Percentiles rank a stretch among this genome's conserved stretches.
Conservation (phyloP, 1,284 basidiomycete species). For the Sanghuangporus baumii region DNA sequence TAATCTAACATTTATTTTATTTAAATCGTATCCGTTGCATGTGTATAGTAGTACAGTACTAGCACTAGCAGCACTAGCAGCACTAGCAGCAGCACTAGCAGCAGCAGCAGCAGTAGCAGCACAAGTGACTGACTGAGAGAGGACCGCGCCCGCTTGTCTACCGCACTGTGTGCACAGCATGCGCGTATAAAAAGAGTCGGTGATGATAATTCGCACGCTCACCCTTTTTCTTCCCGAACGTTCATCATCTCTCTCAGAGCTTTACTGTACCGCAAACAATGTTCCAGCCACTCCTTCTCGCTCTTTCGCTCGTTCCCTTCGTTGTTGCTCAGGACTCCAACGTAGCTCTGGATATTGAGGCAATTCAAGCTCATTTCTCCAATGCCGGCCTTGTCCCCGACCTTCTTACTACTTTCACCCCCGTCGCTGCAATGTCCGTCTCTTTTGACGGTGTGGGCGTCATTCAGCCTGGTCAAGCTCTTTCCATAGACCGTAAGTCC, state of each 20-base stretch:
- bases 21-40: no score
- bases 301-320: constrained; percentile 34
- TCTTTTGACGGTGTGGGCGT: constrained; percentile 45
- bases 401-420: constrained; percentile 50
- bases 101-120: no score
- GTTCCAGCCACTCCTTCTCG: constrained; percentile 25
- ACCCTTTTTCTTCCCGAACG: constrained; percentile 13
- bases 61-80: no score
- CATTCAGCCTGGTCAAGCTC: constrained; percentile 52
- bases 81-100: no score
- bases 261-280: constrained; percentile 2
- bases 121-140: no score
- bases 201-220: not conserved
- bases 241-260: not conserved
- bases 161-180: not conserved
- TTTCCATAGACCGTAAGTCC: constrained; percentile 50
- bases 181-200: not conserved
- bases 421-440: constrained; percentile 47
- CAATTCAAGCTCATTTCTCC: constrained; percentile 55
- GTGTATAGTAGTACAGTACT: no score
- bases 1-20: no score
- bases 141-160: no score
- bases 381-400: constrained; percentile 55
- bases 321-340: constrained; percentile 37
- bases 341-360: constrained; percentile 38